Conservation (phyloP, 805 yeast genomes). For the Candida awuae region DNA sequence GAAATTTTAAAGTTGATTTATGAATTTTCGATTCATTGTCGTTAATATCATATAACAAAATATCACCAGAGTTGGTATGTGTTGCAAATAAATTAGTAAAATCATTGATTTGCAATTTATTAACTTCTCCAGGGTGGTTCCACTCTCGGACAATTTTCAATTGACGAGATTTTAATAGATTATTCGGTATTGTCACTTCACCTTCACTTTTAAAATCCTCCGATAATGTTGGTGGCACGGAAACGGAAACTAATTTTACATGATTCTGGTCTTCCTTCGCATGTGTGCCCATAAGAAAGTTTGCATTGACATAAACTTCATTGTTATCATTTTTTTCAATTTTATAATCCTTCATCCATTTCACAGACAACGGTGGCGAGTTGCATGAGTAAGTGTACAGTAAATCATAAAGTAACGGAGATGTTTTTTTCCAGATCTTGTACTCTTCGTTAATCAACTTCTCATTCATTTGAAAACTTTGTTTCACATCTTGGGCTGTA, state of each 20-base stretch:
- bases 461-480: constrained; percentile 45
- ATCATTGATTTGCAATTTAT: constrained; percentile 50
- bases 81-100: constrained; percentile 43
- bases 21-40: constrained; percentile 14
- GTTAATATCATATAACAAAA: constrained; percentile 35
- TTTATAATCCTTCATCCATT: constrained; percentile 50
- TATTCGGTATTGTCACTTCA: constrained; percentile 13
- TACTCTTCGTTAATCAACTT: constrained; percentile 69
- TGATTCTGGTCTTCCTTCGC: constrained; percentile 37
- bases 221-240: constrained; percentile 44
- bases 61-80: constrained; percentile 44
- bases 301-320: constrained; percentile 13
- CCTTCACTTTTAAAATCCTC: constrained; percentile 18
- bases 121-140: constrained; percentile 61
- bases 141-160: constrained; percentile 41
- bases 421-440: constrained; percentile 78
- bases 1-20: constrained; percentile 38
- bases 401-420: constrained; percentile 69
- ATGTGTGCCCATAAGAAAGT: constrained; percentile 41
- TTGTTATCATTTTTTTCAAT: constrained; percentile 6
- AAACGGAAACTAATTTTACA: constrained; percentile 37
- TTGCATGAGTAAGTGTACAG: constrained; percentile 59
- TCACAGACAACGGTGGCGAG: constrained; percentile 65
- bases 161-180: constrained; percentile 27
- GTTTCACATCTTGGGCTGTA: constrained; percentile 20